Conservation (phyloP, 306 rosid species). For the Adenanthera pavonina region DNA sequence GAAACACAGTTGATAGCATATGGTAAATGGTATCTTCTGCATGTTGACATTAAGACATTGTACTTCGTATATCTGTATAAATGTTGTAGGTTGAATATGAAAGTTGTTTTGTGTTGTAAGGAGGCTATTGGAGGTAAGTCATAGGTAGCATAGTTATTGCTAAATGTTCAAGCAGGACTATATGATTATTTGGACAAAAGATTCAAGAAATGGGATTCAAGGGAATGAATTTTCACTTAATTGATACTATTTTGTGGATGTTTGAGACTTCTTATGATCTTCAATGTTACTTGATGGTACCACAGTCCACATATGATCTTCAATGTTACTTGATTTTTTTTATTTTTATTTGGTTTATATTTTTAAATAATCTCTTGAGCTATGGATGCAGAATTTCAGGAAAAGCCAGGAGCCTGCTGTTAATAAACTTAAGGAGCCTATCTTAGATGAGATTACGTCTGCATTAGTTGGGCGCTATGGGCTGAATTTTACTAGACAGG, state of each 20-base stretch:
- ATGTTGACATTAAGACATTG: not conserved
- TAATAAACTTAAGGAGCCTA: constrained; percentile 77
- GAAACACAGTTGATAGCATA: not conserved
- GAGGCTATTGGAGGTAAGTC: constrained; percentile 16
- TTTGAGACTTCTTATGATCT: constrained; percentile 11
- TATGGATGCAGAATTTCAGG: constrained; percentile 64
- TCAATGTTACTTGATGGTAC: constrained; percentile 20
- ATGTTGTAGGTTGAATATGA: constrained; percentile 26
- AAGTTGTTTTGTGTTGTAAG: constrained; percentile 31
- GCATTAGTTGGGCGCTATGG: constrained; percentile 58
- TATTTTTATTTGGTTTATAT: not conserved
- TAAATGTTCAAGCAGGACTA: constrained; percentile 6
- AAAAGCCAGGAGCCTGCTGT: constrained; percentile 80
- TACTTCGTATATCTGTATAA: not conserved
- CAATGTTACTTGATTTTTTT: not conserved
- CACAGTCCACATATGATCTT: not conserved
- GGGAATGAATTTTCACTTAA: not conserved
- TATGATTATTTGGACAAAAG: constrained; percentile 25
- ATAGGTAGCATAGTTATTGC: constrained; percentile 10
- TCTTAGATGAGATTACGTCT: constrained; percentile 67
- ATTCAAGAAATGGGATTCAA: not conserved
- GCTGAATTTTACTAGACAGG: constrained; percentile 79
- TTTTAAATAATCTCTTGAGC: constrained; percentile 23
- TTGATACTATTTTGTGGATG: not conserved
- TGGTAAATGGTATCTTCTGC: not conserved